Evolutionary conservation across 2,329 filamentous ascomycete species (phyloP), one percentile per base, ranked within the genome.

Genomic region (Fusarium sp.): DNA sequence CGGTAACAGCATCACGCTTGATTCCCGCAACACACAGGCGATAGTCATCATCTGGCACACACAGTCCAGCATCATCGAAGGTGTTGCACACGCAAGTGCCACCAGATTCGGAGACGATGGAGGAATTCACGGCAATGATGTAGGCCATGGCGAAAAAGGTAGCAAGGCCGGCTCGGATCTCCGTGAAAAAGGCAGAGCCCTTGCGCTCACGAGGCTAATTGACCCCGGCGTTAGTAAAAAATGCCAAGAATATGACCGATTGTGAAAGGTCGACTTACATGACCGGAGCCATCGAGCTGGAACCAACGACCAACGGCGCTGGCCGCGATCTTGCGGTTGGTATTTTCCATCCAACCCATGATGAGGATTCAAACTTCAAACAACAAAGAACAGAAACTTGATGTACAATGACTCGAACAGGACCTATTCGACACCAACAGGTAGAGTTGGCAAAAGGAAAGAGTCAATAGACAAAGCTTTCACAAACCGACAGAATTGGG

Each of bases 1-100:
- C 93, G 6, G 93, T 96, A 59, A 96, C 90, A 38, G 94, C 81
- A 76, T 97, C 93, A 31, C 92, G 88, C 79, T 91, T 91, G 76
- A 95, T 78, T 68, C 85, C 86, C 73, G 84, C 79, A 69, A 83
- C 79, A 77, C 91, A 93, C n/a, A 90, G 79, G 67, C 85, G 76
- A 72, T 93, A 93, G 20, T 86, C 86, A 4, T 82, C 74, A 75
- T 91, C 83, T 49, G 67, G 67, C 40, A 74, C 70, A 77, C 89
- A 91, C 10, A 82, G 38, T 2, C 67, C 67, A 7, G 83, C 72
- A 89, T 82, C 83, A 2, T 76, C 68, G 34, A 81, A 82, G 18
- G 80, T 80, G 23, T 86, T 85, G 77, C 92, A 96, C 31, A 93
- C 87, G 73, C 92, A 96, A 16, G 91, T 93, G 61, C 92, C 92